phyloP scores from a whole-genome alignment of 2,329 filamentous ascomycete genomes.

The Trichoderma sp. region DNA sequence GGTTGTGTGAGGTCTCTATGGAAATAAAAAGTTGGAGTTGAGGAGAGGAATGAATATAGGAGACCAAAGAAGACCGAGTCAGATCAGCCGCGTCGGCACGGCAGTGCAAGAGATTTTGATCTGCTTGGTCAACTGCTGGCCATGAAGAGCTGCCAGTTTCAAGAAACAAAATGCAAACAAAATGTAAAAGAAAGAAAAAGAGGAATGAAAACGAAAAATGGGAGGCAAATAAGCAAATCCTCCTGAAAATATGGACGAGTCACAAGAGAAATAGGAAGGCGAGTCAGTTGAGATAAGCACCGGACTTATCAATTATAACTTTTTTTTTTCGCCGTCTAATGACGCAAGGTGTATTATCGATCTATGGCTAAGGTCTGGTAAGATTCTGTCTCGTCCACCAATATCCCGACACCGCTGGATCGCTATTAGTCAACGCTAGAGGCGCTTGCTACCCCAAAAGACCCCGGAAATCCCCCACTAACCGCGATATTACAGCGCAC shows the following conservation, averaged over 20 bases:
- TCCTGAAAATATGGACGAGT: neutral
- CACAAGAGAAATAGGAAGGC: neutral
- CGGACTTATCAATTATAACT: neutral
- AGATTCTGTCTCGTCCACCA: neutral
- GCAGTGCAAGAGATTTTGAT: neutral
- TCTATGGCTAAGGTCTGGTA: neutral
- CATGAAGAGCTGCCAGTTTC: neutral
- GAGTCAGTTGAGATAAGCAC: slow-evolving; percentile 9
- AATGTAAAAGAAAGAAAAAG: neutral
- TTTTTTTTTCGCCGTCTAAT: neutral
- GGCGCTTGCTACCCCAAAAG: neutral
- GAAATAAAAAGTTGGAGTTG: neutral
- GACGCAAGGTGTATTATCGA: neutral
- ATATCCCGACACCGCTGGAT: slow-evolving; percentile 10
- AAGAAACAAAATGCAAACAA: neutral
- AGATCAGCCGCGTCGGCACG: neutral
- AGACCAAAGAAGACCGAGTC: neutral
- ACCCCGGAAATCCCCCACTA: slow-evolving; percentile 11
- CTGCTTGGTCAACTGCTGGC: neutral
- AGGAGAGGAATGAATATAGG: neutral
- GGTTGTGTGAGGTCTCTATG: neutral
- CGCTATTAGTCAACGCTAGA: neutral
- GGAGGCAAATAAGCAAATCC: neutral
- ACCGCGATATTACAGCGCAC: neutral
- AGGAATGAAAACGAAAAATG: neutral